phyloP scores from a whole-genome alignment of 352 stramenopile species.

The Plasmopara viticola region DNA sequence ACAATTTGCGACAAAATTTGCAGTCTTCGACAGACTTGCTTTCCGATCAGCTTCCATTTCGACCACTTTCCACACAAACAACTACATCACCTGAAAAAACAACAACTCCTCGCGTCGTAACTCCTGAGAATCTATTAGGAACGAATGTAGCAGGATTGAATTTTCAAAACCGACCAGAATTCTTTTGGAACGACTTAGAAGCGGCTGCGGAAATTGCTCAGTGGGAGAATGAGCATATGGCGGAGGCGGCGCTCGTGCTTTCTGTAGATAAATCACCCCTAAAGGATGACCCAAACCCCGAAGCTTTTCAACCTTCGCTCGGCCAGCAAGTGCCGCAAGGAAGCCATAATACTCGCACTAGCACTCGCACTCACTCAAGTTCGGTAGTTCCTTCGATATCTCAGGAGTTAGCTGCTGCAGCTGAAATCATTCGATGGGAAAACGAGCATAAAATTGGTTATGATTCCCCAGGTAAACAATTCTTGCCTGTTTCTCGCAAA shows the following conservation, averaged over 20 bases:
- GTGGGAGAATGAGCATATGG: constrained; percentile 45
- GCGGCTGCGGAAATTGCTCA: constrained; percentile 44
- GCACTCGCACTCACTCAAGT: not conserved
- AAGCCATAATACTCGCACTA: not conserved
- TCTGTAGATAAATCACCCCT: not conserved
- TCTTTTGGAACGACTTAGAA: constrained; percentile 39
- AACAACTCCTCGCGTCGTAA: constrained; percentile 18
- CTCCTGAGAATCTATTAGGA: constrained; percentile 12
- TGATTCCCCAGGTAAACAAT: constrained; percentile 5
- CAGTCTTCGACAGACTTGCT: not conserved
- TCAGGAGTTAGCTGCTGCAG: constrained; percentile 33
- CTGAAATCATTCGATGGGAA: constrained; percentile 43
- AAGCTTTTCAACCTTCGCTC: not conserved
- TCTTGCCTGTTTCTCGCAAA: not conserved
- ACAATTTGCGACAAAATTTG: not conserved
- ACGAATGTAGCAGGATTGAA: constrained; percentile 1
- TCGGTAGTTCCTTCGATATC: constrained; percentile 15
- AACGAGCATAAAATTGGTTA: constrained; percentile 24
- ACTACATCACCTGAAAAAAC: constrained; percentile 1
- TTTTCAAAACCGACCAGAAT: constrained; percentile 11
- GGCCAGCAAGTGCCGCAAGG: not conserved
- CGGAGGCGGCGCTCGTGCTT: constrained; percentile 18
- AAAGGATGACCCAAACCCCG: not conserved
- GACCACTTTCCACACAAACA: constrained; percentile 2
- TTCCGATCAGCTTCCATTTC: constrained; percentile 1